These are phyloP conservation scores for Phaffia rhodozyma DNA, from an alignment of 1,284 basidiomycete genomes.

Conservation along the genomic window DNA sequence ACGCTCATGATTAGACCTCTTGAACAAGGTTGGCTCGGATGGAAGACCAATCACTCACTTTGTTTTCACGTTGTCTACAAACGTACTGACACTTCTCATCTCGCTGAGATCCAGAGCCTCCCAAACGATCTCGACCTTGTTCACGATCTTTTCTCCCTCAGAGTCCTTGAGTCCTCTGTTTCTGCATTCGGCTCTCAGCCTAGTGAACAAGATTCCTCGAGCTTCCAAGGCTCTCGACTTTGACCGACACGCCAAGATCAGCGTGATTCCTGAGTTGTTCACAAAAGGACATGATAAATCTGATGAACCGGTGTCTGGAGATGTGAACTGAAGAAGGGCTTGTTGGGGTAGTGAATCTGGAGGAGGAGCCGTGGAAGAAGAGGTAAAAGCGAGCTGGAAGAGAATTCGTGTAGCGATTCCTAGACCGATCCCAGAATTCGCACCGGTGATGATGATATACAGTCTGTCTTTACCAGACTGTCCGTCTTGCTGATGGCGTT, in stretches of 20 bases:
- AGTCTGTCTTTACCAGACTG: background rate
- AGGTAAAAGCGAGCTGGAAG: slow-evolving; percentile 47
- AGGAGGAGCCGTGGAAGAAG: slow-evolving; percentile 24
- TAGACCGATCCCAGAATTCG: slow-evolving; percentile 73
- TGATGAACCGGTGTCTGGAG: slow-evolving; percentile 43
- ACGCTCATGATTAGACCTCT: slow-evolving; percentile 38
- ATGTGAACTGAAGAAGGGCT: slow-evolving; percentile 18
- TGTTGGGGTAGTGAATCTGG: slow-evolving; percentile 21
- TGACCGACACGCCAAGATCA: slow-evolving; percentile 73
- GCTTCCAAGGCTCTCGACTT: slow-evolving; percentile 52
- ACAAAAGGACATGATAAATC: slow-evolving; percentile 20
- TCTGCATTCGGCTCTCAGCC: slow-evolving; percentile 32
- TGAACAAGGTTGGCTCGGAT: background rate
- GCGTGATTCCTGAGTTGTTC: slow-evolving; percentile 40
- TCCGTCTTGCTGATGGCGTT: too few species aligned
- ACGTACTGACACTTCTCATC: slow-evolving; percentile 51
- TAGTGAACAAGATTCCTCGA: slow-evolving; percentile 41
- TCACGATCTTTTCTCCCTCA: slow-evolving; percentile 42
- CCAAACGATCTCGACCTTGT: slow-evolving; percentile 50
- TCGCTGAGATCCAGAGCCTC: slow-evolving; percentile 55
- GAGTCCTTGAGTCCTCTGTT: slow-evolving; percentile 29
- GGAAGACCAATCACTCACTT: slow-evolving; percentile 38
- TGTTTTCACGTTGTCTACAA: slow-evolving; percentile 46
- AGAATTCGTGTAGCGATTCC: slow-evolving; percentile 73
- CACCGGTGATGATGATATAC: slow-evolving; percentile 50